Evolutionary conservation across 2,329 filamentous ascomycete genomes (phyloP).

Genomic region (Helminthosporium solani): DNA sequence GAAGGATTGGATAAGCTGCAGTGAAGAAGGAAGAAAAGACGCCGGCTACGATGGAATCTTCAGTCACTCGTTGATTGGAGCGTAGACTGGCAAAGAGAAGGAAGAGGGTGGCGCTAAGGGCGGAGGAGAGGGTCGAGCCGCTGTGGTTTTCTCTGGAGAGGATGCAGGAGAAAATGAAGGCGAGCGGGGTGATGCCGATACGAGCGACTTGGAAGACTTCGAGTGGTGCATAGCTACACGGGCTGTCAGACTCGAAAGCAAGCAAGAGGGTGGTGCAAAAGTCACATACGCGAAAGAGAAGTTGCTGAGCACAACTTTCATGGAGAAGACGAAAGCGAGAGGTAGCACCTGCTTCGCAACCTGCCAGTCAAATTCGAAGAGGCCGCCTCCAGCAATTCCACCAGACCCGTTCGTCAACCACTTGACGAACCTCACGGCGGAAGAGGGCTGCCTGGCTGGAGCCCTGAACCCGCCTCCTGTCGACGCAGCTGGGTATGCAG

Average conservation of each 20-base stretch:
- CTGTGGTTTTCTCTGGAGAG: constrained; percentile 50
- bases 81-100: constrained; percentile 52
- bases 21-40: constrained; percentile 55
- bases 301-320: constrained; percentile 55
- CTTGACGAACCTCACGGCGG: constrained; percentile 24
- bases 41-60: constrained; percentile 54
- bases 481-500: constrained; percentile 39
- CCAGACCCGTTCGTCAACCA: constrained; percentile 46
- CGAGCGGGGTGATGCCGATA: constrained; percentile 53
- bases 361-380: constrained; percentile 54
- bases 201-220: constrained; percentile 55
- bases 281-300: constrained; percentile 53
- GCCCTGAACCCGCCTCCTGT: constrained; percentile 34
- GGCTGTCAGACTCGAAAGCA: too few species aligned
- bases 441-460: constrained; percentile 18
- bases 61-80: constrained; percentile 50
- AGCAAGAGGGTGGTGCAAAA: neutral
- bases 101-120: constrained; percentile 53
- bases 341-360: constrained; percentile 52
- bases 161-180: constrained; percentile 51
- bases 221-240: constrained; percentile 51
- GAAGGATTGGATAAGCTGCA: constrained; percentile 53
- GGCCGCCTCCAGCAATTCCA: constrained; percentile 55
- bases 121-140: constrained; percentile 51
- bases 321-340: constrained; percentile 52